phyloP scores from a whole-genome alignment of 2,329 filamentous ascomycete genomes.

The Sarocladium kiliense region DNA sequence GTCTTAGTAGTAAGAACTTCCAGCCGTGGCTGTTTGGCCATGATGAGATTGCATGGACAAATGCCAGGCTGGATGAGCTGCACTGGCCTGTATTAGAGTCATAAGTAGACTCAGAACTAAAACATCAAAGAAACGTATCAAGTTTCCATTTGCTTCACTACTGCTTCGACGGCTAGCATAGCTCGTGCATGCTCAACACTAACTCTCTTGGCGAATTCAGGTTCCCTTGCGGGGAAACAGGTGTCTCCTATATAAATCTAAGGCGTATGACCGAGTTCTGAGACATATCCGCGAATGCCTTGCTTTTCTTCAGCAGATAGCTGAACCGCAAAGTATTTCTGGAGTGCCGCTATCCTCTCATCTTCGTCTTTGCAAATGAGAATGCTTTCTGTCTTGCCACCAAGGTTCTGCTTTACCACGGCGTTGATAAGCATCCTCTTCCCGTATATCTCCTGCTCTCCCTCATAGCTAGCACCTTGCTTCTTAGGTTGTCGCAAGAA shows the following conservation, averaged over 20 bases:
- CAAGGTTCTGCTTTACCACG: conserved; percentile 44
- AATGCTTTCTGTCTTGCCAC: conserved; percentile 40
- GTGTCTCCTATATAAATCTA: too few relatives aligned
- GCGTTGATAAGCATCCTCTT: conserved; percentile 43
- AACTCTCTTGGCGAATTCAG: too few relatives aligned
- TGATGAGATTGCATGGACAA: conserved; percentile 8
- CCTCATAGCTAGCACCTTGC: not conserved
- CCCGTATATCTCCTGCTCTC: conserved; percentile 36
- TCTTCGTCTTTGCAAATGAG: conserved; percentile 38
- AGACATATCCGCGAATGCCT: not conserved
- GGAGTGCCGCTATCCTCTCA: conserved; percentile 21
- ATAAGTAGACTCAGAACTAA: too few relatives aligned
- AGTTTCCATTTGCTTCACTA: too few relatives aligned
- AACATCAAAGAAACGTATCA: too few relatives aligned
- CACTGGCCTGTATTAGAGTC: too few relatives aligned
- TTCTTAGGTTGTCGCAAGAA: conserved; percentile 10
- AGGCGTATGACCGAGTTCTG: too few relatives aligned
- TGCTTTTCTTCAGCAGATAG: not conserved
- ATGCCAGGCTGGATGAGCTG: too few relatives aligned
- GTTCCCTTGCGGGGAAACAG: too few relatives aligned
- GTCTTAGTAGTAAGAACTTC: conserved; percentile 7
- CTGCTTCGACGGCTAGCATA: too few relatives aligned
- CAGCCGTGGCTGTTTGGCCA: conserved; percentile 12
- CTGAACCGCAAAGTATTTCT: too few relatives aligned
- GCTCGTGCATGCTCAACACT: too few relatives aligned